Evolutionary conservation across 1,284 basidiomycete genomes (phyloP).

Genomic region (Sphagnurus paluster): DNA sequence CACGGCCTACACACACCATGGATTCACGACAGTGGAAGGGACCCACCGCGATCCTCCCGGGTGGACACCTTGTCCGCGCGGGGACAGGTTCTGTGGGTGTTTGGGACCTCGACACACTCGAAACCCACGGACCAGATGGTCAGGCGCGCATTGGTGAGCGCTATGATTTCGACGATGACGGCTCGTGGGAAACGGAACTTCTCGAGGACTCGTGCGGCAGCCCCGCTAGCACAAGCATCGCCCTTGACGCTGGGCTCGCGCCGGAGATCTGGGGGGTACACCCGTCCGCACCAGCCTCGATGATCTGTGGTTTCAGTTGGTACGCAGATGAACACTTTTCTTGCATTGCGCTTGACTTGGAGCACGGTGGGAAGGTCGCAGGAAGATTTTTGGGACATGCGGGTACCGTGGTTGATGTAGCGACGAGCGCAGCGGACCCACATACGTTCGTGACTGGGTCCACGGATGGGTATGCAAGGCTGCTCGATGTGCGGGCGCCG

Average conservation of each 20-base stretch:
- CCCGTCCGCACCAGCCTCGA: conserved; percentile 18
- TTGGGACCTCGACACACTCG: conserved; percentile 32
- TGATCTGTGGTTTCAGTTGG: conserved; percentile 25
- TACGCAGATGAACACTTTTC: conserved; percentile 6
- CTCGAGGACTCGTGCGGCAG: too few species aligned
- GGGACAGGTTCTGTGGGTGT: conserved; percentile 29
- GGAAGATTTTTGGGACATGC: conserved; percentile 38
- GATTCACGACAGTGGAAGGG: conserved; percentile 16
- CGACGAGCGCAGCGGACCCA: conserved; percentile 32
- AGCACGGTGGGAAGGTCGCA: conserved; percentile 24
- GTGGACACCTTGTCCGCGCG: conserved; percentile 29
- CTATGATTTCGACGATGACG: conserved; percentile 12
- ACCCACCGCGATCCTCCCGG: conserved; percentile 26
- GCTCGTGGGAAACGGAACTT: too few species aligned
- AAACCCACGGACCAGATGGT: conserved; percentile 28
- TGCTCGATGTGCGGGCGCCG: conserved; percentile 36
- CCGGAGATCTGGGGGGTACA: too few species aligned
- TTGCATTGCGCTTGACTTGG: conserved; percentile 32
- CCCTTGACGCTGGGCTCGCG: too few species aligned
- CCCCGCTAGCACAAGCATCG: too few species aligned
- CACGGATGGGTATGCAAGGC: conserved; percentile 35
- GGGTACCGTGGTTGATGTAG: conserved; percentile 25
- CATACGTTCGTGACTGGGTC: conserved; percentile 35
- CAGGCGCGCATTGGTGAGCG: conserved; percentile 25
- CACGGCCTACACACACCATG: background rate